These are phyloP conservation scores for Talaromyces sp. DNA, from an alignment of 2,329 filamentous ascomycete genomes.

Conservation along the genomic window DNA sequence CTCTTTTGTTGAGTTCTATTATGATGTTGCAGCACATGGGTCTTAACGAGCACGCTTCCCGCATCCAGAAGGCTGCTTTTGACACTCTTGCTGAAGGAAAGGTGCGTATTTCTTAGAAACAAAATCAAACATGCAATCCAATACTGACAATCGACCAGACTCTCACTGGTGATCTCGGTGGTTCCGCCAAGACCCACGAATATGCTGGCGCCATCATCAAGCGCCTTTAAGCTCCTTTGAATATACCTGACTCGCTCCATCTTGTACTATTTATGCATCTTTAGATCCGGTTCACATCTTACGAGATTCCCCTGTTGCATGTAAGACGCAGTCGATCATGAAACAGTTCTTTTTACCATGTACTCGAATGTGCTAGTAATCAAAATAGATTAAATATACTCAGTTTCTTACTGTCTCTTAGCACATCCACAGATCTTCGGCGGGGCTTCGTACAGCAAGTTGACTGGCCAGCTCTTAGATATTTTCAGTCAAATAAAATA, in stretches of 20 bases:
- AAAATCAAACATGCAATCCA: not conserved
- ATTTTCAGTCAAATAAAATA: not conserved
- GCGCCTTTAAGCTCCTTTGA: conserved; percentile 46
- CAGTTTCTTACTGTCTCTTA: not conserved
- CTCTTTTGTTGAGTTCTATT: conserved; percentile 89
- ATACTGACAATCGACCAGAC: conserved; percentile 43
- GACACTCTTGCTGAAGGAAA: conserved; percentile 94
- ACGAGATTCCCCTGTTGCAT: conserved; percentile 36
- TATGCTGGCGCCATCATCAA: conserved; percentile 89
- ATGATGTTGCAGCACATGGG: conserved; percentile 99
- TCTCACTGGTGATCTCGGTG: conserved; percentile 92
- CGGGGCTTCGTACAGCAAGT: not conserved
- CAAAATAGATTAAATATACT: conserved; percentile 1
- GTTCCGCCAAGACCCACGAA: conserved; percentile 92
- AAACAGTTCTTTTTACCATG: conserved; percentile 10
- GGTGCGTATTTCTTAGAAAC: conserved; percentile 43
- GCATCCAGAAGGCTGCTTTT: conserved; percentile 94
- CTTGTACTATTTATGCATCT: conserved; percentile 38
- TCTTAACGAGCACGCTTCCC: conserved; percentile 74
- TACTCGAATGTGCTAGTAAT: conserved; percentile 26
- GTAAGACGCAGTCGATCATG: conserved; percentile 23
- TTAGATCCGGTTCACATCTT: conserved; percentile 21
- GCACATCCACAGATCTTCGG: not conserved
- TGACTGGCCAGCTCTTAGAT: not conserved
- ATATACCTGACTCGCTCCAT: conserved; percentile 13